Base-by-base conservation (phyloP, 768 basidiomycete species). In the Phanerodontia chrysosporium region DNA sequence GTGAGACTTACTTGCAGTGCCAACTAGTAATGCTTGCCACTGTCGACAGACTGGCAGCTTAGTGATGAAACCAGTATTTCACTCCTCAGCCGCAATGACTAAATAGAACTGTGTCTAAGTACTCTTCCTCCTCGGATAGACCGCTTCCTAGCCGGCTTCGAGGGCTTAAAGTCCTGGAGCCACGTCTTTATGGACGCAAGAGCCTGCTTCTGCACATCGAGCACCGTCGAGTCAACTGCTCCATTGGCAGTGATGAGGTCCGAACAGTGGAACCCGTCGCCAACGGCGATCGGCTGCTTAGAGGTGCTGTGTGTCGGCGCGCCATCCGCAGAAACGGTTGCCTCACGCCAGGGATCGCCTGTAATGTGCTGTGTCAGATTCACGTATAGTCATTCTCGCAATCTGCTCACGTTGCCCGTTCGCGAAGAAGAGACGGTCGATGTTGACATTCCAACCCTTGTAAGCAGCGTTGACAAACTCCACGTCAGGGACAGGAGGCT, bases 301-400 rank as follows among this genome's bases (percentile, higher is more conserved):
- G 76, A 55, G 2, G 83, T 86, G 67, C 79, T 86, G n/a, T 66
- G 35, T 51, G 79, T 73, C 57, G 70, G 60, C 22, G 78, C 73
- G 18, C 75, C 75, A 27, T 81, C 78, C 0, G 86, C 82, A 2
- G 87, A 89, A 9, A 89, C 75, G 0, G 87, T 89, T 3, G 83
- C 80, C 53, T 85, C 84, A 44, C 81, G 79, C 87, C 87, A 90
- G 18, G 87, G 86, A 65, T 89, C 87, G 48, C 84, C 86, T 87
- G 28, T 49, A 28, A 25, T 24, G 14, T 25, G 30, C 32, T 35
- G n/a, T n/a, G n/a, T n/a, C n/a, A n/a, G n/a, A n/a, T n/a, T n/a
- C n/a, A n/a, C n/a, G n/a, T n/a, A n/a, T n/a, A n/a, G n/a, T n/a
- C n/a, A n/a, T n/a, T n/a, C n/a, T n/a, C n/a, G n/a, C n/a, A n/a